phyloP scores from a whole-genome alignment of 75 land plant genomes.

The Cunninghamia lanceolata region DNA sequence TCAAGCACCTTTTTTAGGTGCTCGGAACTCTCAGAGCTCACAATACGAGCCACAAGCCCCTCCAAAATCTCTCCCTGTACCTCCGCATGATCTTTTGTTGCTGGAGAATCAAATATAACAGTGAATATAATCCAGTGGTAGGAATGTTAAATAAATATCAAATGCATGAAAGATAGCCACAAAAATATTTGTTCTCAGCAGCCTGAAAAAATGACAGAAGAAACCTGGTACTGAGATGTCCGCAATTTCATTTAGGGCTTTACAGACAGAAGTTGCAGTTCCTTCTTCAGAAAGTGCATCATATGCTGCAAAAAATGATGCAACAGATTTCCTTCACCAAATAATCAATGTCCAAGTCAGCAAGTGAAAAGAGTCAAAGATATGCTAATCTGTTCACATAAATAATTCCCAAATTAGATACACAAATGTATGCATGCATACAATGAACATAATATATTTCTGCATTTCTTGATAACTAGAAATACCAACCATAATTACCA shows the following conservation, averaged over 20 bases:
- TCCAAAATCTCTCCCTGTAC: constrained; percentile 97
- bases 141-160: neutral
- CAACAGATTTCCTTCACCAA: constrained; percentile 69
- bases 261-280: constrained; percentile 75
- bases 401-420: neutral
- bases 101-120: constrained; percentile 30
- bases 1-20: constrained; percentile 58
- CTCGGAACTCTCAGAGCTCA: constrained; percentile 62
- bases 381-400: neutral
- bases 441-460: neutral
- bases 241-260: constrained; percentile 81
- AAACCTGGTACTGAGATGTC: constrained; percentile 90
- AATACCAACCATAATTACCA: neutral
- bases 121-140: neutral
- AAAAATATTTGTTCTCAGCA: neutral
- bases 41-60: constrained; percentile 97
- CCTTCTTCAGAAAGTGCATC: constrained; percentile 99
- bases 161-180: neutral
- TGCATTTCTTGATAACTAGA: neutral
- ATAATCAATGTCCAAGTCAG: constrained; percentile 2
- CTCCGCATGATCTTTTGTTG: constrained; percentile 79
- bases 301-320: constrained; percentile 91
- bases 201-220: neutral
- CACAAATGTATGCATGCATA: neutral
- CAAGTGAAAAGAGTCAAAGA: neutral